Evolutionary conservation across 192 early-diverging fungal species (phyloP), one percentile per base, ranked within the genome.

Genomic region (Backusella mclennaniae): DNA sequence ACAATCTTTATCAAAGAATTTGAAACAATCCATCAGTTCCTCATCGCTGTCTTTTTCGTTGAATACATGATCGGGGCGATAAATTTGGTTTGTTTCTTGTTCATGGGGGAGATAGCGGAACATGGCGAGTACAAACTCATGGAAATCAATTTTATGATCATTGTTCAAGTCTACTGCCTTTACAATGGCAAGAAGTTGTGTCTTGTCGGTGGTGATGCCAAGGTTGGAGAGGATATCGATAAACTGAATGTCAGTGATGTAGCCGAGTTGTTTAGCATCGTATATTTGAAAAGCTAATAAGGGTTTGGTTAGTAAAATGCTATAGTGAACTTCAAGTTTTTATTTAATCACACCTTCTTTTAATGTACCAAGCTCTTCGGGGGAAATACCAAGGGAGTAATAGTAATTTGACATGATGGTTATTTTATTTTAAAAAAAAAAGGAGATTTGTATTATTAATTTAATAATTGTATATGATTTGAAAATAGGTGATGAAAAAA

Each of bases 1-100:
- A 12, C 69, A 39, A n/a, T 80, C 75, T 39, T 71, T 80, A 70
- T 80, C 79, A 52, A 80, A 80, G 9, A 31, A 52, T 21, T 75
- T 69, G 56, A 80, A 80, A 36, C 77, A 79, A 4, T 19, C 66
- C 8, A 31, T 67, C 2, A 79, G 36, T 39, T 79, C 77, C 35
- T 79, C 66, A 2, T 77, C 76, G 2, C 35, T 69, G 38, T 69
- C 36, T 69, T 69, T 69, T 23, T 69, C 68, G 21, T 35, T 39
- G 21, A 39, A 69, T 21, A 41, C 35, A 69, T 69, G 35, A 41
- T 69, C 38, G 6, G 33, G 11, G 0, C 21, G 36, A 12, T 69
- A 69, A 2, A 9, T 3, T 26, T 35, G 19, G 23, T 36, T 39
- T 38, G 36, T 21, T 42, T 69, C 66, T 21, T 53, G 59, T 67